Base-by-base conservation (phyloP, 441 rosid species). In the Syzygium malaccense region DNA sequence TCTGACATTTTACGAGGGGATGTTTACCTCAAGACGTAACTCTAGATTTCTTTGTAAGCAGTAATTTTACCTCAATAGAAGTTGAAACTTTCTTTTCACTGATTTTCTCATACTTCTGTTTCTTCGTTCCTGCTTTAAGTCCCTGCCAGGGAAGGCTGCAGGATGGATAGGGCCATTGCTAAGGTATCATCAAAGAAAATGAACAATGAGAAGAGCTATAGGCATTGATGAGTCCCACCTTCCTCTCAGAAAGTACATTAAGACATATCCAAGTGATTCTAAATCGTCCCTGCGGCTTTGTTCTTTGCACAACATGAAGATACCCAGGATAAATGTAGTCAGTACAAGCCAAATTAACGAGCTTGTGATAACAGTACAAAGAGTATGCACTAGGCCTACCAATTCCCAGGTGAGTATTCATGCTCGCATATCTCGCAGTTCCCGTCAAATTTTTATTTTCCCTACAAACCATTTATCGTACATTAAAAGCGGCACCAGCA, bases 401-500 rank as follows among this genome's bases (percentile, higher is more conserved):
- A 91, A 98, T 98, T 87, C 99, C 99, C 86, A 98, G 96, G 92
- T 98, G 99, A 89, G 99, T 98, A 86, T 96, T 98, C 98, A 96
- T 97, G 95, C 99, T 98, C 41, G 99, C 99, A 95, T 97, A 98
- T 95, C 99, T 96, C 84, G 99, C 99, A 90, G 99, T 98, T 88
- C 99, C 99, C 7, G 99, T 97, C 91, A 98, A 94, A 91, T 97
- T 98, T 89, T 97, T 97, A 87, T 98, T 98, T 91, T 98, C 99
- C 91, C 99, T 98, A 96, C 91, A 95, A 87, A 86, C n/a, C 58
- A 68, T 25, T 51, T 57, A 86, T 56, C 18, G 14, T 51, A 14
- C 48, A 55, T 86, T 86, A 45, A 30, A 86, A 55, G 51, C 25
- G 32, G 55, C 54, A 84, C 54, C 15, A 28, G 54, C 56, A 53